These are phyloP conservation scores for Diaporthe ampelina DNA, from an alignment of 2,329 filamentous ascomycete genomes.

Conservation along the genomic window DNA sequence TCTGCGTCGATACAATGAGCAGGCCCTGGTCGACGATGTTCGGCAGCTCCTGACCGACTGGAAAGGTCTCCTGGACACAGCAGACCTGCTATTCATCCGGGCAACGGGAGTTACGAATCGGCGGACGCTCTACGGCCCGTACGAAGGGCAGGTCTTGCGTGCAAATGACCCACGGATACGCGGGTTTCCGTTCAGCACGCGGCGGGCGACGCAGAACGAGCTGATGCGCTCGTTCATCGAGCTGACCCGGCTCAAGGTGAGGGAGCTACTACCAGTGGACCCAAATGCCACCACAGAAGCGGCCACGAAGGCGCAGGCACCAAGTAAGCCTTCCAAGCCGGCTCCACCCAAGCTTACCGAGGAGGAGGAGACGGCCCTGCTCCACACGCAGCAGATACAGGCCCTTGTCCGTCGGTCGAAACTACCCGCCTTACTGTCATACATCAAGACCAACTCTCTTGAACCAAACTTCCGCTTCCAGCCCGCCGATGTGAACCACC, in stretches of 20 bases:
- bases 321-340: constrained; percentile 63
- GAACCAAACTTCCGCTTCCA: constrained; percentile 81
- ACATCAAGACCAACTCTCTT: constrained; percentile 82
- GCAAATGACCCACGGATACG: constrained; percentile 85
- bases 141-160: constrained; percentile 87
- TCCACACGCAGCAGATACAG: constrained; percentile 92
- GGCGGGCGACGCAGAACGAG: constrained; percentile 92
- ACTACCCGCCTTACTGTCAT: constrained; percentile 86
- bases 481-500: constrained; percentile 79
- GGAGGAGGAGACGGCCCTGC: constrained; percentile 83
- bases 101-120: constrained; percentile 91
- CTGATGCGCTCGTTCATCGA: constrained; percentile 96
- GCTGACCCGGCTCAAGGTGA: constrained; percentile 89
- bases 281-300: constrained; percentile 54
- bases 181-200: constrained; percentile 93
- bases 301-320: constrained; percentile 52
- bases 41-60: constrained; percentile 85
- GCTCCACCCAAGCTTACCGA: constrained; percentile 78
- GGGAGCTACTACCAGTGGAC: constrained; percentile 78
- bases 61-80: constrained; percentile 86
- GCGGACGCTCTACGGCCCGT: constrained; percentile 89
- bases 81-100: constrained; percentile 88
- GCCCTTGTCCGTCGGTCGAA: constrained; percentile 91
- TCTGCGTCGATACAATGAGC: constrained; percentile 93
- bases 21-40: constrained; percentile 89